These are phyloP conservation scores for Apiotrichum domesticum DNA, from an alignment of 1,284 basidiomycete genomes.

Conservation along the genomic window DNA sequence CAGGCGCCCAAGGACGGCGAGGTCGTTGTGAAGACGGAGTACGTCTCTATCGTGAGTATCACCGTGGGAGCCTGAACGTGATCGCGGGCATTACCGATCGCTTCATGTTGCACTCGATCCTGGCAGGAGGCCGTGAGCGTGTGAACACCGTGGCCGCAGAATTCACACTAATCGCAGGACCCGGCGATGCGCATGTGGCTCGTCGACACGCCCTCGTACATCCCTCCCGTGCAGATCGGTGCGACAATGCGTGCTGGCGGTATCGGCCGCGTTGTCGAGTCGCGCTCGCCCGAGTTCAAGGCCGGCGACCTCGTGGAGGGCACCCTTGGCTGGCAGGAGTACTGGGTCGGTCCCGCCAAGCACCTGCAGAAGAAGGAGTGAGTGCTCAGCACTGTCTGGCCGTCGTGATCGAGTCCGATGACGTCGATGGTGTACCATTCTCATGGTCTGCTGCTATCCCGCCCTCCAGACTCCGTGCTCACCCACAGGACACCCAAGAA, in stretches of 20 bases:
- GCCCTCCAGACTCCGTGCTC: not conserved
- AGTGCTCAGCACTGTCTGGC: slow-evolving; percentile 8
- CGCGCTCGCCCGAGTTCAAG: slow-evolving; percentile 52
- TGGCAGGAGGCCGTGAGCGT: no score
- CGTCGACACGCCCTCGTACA: slow-evolving; percentile 57
- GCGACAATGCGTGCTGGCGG: slow-evolving; percentile 69
- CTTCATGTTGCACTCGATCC: no score
- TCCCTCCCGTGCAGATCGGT: slow-evolving; percentile 64
- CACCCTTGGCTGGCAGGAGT: slow-evolving; percentile 69
- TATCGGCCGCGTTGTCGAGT: slow-evolving; percentile 62
- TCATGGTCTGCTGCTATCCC: not conserved
- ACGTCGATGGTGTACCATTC: not conserved
- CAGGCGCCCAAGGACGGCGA: slow-evolving; percentile 56
- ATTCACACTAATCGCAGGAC: slow-evolving; percentile 48
- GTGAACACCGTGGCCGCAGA: no score
- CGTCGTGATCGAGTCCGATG: not conserved
- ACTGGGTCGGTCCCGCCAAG: slow-evolving; percentile 58
- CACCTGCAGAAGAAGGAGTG: slow-evolving; percentile 55
- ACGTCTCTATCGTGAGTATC: slow-evolving; percentile 56
- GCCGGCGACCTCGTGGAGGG: slow-evolving; percentile 57
- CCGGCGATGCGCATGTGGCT: slow-evolving; percentile 82
- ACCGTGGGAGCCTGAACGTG: no score
- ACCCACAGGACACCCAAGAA: slow-evolving; percentile 53
- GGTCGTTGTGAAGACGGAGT: slow-evolving; percentile 65
- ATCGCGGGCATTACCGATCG: no score